These are phyloP conservation scores for Elaeagnus macrophylla DNA, from an alignment of 306 rosid species.

Conservation along the genomic window DNA sequence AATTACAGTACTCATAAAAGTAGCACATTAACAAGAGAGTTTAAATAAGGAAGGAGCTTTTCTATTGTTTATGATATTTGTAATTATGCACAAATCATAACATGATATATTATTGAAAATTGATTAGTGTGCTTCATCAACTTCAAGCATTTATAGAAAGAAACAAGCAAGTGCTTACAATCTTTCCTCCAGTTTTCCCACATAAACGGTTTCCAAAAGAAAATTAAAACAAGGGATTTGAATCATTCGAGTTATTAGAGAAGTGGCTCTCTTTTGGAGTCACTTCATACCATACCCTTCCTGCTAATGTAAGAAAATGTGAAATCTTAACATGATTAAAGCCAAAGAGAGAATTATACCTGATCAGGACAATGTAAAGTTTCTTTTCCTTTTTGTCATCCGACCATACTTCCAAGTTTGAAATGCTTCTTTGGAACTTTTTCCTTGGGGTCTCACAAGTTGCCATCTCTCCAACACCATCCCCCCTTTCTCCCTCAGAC, in stretches of 20 bases:
- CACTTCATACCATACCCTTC: background rate
- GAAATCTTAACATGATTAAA: background rate
- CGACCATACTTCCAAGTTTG: conserved; percentile 75
- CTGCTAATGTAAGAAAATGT: background rate
- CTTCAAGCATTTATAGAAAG: too few species aligned
- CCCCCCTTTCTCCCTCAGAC: conserved; percentile 85
- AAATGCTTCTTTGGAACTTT: conserved; percentile 38
- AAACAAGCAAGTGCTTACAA: background rate
- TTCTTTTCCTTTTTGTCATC: conserved; percentile 79
- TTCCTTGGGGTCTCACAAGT: conserved; percentile 43
- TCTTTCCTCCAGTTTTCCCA: background rate
- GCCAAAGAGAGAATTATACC: conserved; percentile 26
- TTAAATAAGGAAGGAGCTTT: background rate
- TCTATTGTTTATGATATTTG: background rate
- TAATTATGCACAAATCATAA: background rate
- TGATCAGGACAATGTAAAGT: conserved; percentile 68
- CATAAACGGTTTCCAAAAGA: background rate
- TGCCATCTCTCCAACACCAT: conserved; percentile 35
- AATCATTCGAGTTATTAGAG: conserved; percentile 11
- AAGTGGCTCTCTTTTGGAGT: conserved; percentile 3
- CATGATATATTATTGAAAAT: too few species aligned
- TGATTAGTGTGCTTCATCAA: too few species aligned
- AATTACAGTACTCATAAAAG: background rate
- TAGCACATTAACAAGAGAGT: background rate
- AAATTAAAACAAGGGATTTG: background rate